Base-by-base conservation (phyloP, 1,139 yeast genomes). In the Scheffersomyces quercinus region DNA sequence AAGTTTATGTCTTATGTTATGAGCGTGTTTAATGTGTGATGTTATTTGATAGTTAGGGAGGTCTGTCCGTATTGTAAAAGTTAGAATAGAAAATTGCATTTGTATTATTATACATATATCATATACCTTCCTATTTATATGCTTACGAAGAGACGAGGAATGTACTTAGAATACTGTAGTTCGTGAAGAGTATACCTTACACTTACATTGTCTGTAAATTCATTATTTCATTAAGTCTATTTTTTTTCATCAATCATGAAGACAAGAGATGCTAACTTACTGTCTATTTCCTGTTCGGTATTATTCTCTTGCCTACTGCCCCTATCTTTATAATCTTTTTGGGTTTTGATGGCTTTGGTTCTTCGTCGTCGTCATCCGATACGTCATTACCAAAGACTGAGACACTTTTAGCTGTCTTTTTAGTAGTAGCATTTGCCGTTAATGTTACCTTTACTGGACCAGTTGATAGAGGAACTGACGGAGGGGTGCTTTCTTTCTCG, bases 1-100 rank as follows among this genome's bases (percentile, higher is more conserved):
- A 85, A 52, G 91, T 83, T 3, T 86, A 85, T 59, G 88, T 85
- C n/a, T 65, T 85, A 53, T 83, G 85, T 59, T 86, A 85, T 56
- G 85, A 81, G 55, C 65, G 80, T 42, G 59, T 74, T n/a, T 50
- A 45, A 36, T 13, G 8, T 9, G 34, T 13, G 28, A 44, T 40
- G 12, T 11, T 28, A 16, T 28, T 35, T 20, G 26, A 20, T 20
- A 20, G 26, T 6, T 20, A 20, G 26, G 26, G 26, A 20, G 5
- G 9, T 6, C 8, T 6, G 26, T 20, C 26, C 26, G 9, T 20
- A 20, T 6, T 5, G 26, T 8, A 20, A 20, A 20, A 20, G 26
- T 20, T 20, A 20, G 8, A 20, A 20, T 20, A 20, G 26, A 20
- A 20, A 20, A 20, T 6, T 20, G 26, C 26, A 20, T 20, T 20